Evolutionary conservation across 768 basidiomycete species (phyloP).

Genomic region (Lyophyllum atratum): DNA sequence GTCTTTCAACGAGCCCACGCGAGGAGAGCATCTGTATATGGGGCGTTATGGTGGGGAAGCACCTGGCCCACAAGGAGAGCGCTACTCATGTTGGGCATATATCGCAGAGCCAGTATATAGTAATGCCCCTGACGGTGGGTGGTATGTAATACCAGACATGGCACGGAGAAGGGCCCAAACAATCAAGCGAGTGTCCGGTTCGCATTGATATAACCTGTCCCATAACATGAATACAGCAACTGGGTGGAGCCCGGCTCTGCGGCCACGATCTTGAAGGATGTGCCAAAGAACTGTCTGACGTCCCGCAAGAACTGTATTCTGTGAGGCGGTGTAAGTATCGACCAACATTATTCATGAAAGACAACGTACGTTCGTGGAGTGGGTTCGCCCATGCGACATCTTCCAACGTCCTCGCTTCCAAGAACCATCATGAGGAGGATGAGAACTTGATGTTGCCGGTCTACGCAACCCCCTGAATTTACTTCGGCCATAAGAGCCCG

Average conservation of each 20-base stretch:
- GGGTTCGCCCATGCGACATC: constrained; percentile 83
- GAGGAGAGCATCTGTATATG: too few species aligned
- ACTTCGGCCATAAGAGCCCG: constrained; percentile 80
- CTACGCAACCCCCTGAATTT: constrained; percentile 83
- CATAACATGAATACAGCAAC: constrained; percentile 86
- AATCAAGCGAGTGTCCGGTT: constrained; percentile 66
- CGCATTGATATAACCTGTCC: constrained; percentile 88
- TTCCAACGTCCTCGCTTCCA: constrained; percentile 96
- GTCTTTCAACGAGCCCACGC: too few species aligned
- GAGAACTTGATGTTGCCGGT: constrained; percentile 84
- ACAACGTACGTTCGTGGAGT: constrained; percentile 75
- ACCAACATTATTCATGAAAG: neutral
- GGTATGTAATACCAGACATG: neutral
- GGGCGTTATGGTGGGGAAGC: too few species aligned
- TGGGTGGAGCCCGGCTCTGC: constrained; percentile 57
- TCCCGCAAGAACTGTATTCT: constrained; percentile 95
- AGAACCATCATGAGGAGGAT: constrained; percentile 90
- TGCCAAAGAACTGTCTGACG: constrained; percentile 79
- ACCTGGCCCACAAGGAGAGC: too few species aligned
- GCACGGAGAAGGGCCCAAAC: neutral
- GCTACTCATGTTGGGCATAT: neutral
- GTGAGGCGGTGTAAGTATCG: constrained; percentile 11
- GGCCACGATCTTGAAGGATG: constrained; percentile 86
- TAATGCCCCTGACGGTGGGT: neutral
- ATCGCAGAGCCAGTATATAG: neutral